Evolutionary conservation across 345 rosid genomes (phyloP), one percentile per base, ranked within the genome.

Genomic region (Hibiscus tridactylites): DNA sequence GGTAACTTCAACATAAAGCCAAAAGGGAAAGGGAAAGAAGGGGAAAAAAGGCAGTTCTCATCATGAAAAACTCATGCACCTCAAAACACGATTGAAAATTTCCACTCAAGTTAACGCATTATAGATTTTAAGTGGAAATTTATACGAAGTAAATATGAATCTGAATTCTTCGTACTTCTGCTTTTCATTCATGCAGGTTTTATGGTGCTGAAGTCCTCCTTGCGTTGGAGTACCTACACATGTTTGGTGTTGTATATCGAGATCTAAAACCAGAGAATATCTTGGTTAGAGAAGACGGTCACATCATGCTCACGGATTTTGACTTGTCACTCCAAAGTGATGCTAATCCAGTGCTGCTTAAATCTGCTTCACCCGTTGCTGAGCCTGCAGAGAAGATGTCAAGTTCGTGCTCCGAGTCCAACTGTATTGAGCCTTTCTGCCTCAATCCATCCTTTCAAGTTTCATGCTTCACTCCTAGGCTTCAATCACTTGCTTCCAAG

Each of bases 191-290:
- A 5, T 78, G 73, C 84, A 90, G 96, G 79, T 90, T 90, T 78
- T 90, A 86, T 80, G 84, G 83, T 67, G 92, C 91, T 4, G 96
- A 90, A 79, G 88, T 90, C 68, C 91, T 90, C 19, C 91, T 90
- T 74, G 90, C 92, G 31, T 73, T 90, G 58, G 96, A 90, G 76
- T 90, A 90, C 81, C 71, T 90, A 62, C 96, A 90, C 83, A 86
- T 90, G 96, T 91, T 90, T 76, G 96, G 96, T 61, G 91, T 90
- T 64, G 88, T 90, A 24, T 90, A 90, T 76, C 85, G 96, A 50
- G 96, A 90, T 79, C 66, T 90, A 56, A 90, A 90, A 77, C 96
- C 96, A 15, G 96, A 90, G 78, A 90, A 90, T 70, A 82, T 90
- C 67, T 83, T 90, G 68, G 91, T 88, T 70, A 74, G 96, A 61